Evolutionary conservation across 345 rosid species (phyloP), one percentile per base, ranked within the genome.

Genomic region (Melastoma malabathricum): DNA sequence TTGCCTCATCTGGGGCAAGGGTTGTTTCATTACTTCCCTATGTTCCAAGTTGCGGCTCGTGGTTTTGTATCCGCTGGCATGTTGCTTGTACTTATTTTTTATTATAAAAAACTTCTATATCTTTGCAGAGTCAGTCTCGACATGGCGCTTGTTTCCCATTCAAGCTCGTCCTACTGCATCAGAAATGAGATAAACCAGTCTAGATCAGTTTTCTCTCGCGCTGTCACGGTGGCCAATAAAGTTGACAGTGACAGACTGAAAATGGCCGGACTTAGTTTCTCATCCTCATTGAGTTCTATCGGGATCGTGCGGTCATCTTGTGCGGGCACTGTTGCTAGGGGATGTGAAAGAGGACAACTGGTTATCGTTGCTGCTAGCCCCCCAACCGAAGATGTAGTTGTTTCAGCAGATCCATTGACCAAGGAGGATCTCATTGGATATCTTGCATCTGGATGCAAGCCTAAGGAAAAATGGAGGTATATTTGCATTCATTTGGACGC

Each of bases 381-480:
- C 67, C 97, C 97, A 1, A 87, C 84, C 2, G 98, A 87, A 55
- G 95, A 88, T 52, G 84, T 83, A 34, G 81, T 68, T 10, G 64
- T 83, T 61, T 76, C 68, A 15, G 52, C 83, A 1, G 94, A 83
- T 53, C 98, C 98, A n/a, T 70, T 92, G 38, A 88, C 89, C 0
- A 84, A 78, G 57, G 95, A 84, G 72, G 97, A 92, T 76, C 95
- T 92, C 51, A 73, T 92, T 5, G 76, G 63, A 23, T 88, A 87
- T 64, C 95, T 92, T 68, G 95, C 84, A 55, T 87, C 98, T 51
- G 98, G 98, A 22, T 92, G 98, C 76, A 92, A 92, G 72, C 50
- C 90, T 2, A 87, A 84, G 73, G 98, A 92, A 38, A 69, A 79
- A n/a, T 92, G 89, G 89, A 92, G 98, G 97, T 27, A 6, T 27